Evolutionary conservation across 192 early-diverging fungal genomes (phyloP).

Genomic region (Dimargaris xerosporica): DNA sequence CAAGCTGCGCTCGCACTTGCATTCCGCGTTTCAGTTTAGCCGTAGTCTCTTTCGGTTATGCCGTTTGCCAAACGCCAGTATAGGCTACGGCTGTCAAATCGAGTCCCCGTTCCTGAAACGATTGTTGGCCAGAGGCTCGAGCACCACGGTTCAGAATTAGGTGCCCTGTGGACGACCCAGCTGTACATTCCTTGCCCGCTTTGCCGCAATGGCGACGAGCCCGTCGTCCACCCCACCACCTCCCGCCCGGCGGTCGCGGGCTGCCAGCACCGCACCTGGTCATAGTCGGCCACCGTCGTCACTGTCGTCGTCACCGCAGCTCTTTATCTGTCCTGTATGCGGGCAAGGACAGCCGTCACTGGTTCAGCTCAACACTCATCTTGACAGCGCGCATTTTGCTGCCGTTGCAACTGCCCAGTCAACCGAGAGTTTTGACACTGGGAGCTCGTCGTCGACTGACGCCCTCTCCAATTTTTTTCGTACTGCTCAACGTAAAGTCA

Average conservation of each 20-base stretch:
- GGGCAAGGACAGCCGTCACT: neutral
- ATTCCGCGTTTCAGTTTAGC: no score
- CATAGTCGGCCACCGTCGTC: no score
- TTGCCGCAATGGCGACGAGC: neutral
- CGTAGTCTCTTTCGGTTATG: no score
- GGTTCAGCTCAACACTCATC: neutral
- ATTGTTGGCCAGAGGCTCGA: no score
- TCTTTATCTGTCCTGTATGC: neutral
- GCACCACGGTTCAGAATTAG: neutral
- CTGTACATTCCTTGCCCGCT: neutral
- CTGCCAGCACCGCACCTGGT: neutral
- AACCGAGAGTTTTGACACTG: neutral
- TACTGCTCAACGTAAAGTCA: conserved; percentile 1
- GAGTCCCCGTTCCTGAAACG: no score
- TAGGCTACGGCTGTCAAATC: no score
- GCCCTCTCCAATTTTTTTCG: conserved; percentile 1
- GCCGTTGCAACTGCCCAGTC: neutral
- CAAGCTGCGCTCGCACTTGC: no score
- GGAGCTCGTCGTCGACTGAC: neutral
- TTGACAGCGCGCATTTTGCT: neutral
- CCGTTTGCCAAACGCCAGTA: no score
- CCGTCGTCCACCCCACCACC: neutral
- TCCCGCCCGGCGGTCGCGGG: neutral
- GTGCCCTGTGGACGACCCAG: neutral
- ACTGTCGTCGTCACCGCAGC: neutral